Base-by-base conservation (phyloP, 306 rosid genomes). In the Trifolium dubium region DNA sequence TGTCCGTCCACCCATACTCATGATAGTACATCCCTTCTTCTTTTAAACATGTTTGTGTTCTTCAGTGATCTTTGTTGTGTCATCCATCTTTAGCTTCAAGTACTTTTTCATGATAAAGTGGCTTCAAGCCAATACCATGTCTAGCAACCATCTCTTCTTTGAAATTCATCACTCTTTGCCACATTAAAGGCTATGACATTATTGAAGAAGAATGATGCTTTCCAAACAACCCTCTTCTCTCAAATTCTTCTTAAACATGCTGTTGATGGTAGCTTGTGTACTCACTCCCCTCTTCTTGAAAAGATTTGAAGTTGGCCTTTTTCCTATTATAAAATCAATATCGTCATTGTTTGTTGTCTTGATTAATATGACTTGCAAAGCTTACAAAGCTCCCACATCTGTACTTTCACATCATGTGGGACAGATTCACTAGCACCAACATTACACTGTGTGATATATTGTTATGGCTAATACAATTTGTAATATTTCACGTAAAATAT, bases 381-480 rank as follows among this genome's bases (percentile, higher is more conserved):
- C 17, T 51, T 51, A 15, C 17, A 8, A 17, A 51, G 8, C 58
- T 51, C 29, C 23, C 9, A 15, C 59, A 17, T 51, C 7, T 15
- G 30, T 6, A 15, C 10, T 10, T 53, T 53, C 4, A 53, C 30
- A 17, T 53, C 29, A 53, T 18, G 11, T 1, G 10, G 11, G 18
- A 53, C 29, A 53, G 10, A 7, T 5, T 53, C 8, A 17, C 59
- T 17, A 15, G 5, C 29, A 53, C 4, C 9, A 17, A 7, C 29
- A 53, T 53, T 53, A 23, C 23, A 23, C 23, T 23, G 23, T 23
- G 23, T 23, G 88, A 84, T 74, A 89, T 89, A 46, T 34, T 91
- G 14, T 69, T 89, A 77, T 79, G 96, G 83, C 73, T 94, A 76
- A 94, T 91, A 86, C 98, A 94, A 53, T 94, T 94, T 85, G 92